Percentiles rank a stretch among this genome's conserved stretches.
Evolutionary conservation across 2,329 filamentous ascomycete genomes (phyloP).

Genomic region (Microdochium bolleyi): DNA sequence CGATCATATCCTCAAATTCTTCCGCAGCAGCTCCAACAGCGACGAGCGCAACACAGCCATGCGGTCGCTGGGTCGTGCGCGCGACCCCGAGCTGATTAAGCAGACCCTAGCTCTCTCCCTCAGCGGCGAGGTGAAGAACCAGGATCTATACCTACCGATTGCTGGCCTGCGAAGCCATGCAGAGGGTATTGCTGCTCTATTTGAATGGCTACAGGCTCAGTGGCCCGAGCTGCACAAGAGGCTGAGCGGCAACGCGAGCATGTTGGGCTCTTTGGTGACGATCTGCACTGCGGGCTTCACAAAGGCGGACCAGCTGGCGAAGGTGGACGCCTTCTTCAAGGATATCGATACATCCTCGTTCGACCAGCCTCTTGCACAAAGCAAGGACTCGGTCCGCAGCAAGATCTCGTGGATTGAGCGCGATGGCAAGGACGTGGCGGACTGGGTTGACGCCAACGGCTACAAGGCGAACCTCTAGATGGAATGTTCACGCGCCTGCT

Average conservation of each 20-base stretch:
- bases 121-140: slow-evolving; percentile 78
- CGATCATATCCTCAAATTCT: slow-evolving; percentile 67
- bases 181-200: slow-evolving; percentile 73
- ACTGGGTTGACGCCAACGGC: slow-evolving; percentile 52
- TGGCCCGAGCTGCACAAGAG: slow-evolving; percentile 80
- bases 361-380: slow-evolving; percentile 84
- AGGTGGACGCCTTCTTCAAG: slow-evolving; percentile 74
- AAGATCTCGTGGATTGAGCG: slow-evolving; percentile 77
- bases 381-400: slow-evolving; percentile 72
- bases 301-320: slow-evolving; percentile 63
- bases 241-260: slow-evolving; percentile 77
- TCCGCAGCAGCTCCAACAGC: slow-evolving; percentile 64
- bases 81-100: slow-evolving; percentile 72
- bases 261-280: slow-evolving; percentile 77
- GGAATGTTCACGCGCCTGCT: slow-evolving; percentile 49
- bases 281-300: slow-evolving; percentile 80
- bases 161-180: slow-evolving; percentile 69
- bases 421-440: slow-evolving; percentile 68
- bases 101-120: slow-evolving; percentile 69
- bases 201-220: slow-evolving; percentile 75
- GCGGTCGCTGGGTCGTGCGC: slow-evolving; percentile 71
- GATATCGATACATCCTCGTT: slow-evolving; percentile 77
- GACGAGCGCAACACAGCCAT: slow-evolving; percentile 91
- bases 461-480: slow-evolving; percentile 29
- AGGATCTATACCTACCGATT: slow-evolving; percentile 88